phyloP scores from a whole-genome alignment of 2,329 filamentous ascomycete species.

The Fusarium sambucinum region DNA sequence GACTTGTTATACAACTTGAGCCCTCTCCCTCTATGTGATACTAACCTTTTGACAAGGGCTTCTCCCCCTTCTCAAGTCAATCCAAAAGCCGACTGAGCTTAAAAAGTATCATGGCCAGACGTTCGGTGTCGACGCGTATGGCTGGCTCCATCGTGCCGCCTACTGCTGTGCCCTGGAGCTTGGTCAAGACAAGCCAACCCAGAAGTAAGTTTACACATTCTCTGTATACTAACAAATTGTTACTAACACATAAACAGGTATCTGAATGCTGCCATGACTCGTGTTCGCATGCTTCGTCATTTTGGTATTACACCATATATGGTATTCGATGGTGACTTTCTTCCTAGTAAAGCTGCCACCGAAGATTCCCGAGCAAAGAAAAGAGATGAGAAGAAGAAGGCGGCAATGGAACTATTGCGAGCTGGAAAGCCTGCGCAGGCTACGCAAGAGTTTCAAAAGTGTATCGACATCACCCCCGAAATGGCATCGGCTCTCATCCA shows the following conservation, averaged over 20 bases:
- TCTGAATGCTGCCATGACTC: constrained; percentile 89
- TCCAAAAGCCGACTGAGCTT: constrained; percentile 87
- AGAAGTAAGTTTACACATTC: constrained; percentile 70
- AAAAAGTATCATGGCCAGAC: constrained; percentile 90
- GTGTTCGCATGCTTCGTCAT: constrained; percentile 92
- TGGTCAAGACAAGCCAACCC: constrained; percentile 87
- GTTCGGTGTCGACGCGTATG: constrained; percentile 95
- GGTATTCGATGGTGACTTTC: constrained; percentile 94
- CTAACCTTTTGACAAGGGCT: constrained; percentile 72
- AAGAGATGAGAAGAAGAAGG: constrained; percentile 79
- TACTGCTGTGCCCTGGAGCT: constrained; percentile 92
- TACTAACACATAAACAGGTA: constrained; percentile 66
- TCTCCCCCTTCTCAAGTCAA: constrained; percentile 92
- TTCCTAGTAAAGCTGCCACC: constrained; percentile 92
- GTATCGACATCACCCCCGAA: constrained; percentile 93
- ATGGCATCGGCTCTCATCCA: constrained; percentile 96
- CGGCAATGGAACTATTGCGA: constrained; percentile 82
- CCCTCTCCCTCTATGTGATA: not conserved
- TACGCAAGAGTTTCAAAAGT: constrained; percentile 89
- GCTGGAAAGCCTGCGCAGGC: constrained; percentile 86
- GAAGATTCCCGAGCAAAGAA: constrained; percentile 81
- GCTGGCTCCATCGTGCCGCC: constrained; percentile 95
- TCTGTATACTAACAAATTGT: not conserved
- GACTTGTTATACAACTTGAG: not conserved
- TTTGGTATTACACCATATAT: constrained; percentile 95